A percentile compares a stretch with the other conserved stretches of the same genome.
Evolutionary conservation across 805 yeast species (phyloP).

Genomic region (Cyberlindnera mycetangii): DNA sequence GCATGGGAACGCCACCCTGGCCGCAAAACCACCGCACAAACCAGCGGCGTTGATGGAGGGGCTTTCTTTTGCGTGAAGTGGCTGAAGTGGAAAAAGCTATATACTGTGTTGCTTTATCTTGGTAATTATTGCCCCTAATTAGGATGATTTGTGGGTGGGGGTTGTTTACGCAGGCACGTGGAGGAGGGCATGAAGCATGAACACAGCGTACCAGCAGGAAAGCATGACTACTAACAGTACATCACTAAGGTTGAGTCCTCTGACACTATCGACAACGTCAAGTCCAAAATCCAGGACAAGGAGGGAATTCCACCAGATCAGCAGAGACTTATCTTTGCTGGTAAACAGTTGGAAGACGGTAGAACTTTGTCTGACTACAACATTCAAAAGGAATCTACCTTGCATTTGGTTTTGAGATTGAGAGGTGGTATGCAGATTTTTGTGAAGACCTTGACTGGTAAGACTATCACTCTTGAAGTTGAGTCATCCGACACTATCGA

Average conservation of each 20-base stretch:
- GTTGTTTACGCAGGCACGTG: not conserved
- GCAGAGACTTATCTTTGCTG: conserved; percentile 91
- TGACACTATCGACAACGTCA: conserved; percentile 91
- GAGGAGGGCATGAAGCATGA: not conserved
- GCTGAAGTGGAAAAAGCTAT: too few species aligned
- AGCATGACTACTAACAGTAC: conserved; percentile 13
- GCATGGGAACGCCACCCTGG: not conserved
- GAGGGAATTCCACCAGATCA: conserved; percentile 97
- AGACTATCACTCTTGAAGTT: conserved; percentile 83
- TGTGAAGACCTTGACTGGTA: conserved; percentile 86
- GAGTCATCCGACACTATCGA: conserved; percentile 95
- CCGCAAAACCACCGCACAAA: not conserved
- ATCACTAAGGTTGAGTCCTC: conserved; percentile 74
- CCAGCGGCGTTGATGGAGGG: not conserved
- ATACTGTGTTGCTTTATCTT: too few species aligned
- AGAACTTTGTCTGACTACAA: conserved; percentile 91
- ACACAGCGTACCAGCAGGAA: not conserved
- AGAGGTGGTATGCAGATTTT: conserved; percentile 92
- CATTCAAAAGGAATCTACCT: conserved; percentile 89
- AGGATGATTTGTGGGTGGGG: too few species aligned
- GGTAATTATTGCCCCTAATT: too few species aligned
- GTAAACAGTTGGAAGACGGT: conserved; percentile 93
- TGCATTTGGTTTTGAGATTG: conserved; percentile 82
- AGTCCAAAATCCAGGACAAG: conserved; percentile 91
- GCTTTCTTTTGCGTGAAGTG: too few species aligned